Conservation (phyloP, 2,329 filamentous ascomycete genomes). For the Monilinia fructigena region DNA sequence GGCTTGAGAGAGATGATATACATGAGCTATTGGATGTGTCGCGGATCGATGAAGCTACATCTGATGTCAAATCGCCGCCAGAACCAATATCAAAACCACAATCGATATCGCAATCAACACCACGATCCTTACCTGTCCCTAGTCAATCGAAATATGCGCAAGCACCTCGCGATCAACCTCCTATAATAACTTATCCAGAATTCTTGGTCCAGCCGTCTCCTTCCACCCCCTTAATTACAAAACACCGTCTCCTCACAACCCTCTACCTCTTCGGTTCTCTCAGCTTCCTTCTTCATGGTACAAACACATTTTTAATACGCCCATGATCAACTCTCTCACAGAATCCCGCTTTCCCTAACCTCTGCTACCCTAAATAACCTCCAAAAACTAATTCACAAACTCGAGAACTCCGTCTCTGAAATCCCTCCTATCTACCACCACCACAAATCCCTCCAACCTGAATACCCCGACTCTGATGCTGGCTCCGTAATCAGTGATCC, state of each 20-base stretch:
- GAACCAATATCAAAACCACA: constrained; percentile 1
- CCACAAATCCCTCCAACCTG: constrained; percentile 36
- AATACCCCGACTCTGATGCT: constrained; percentile 48
- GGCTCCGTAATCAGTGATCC: constrained; percentile 49
- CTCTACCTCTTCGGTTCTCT: constrained; percentile 57
- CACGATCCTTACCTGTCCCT: not conserved
- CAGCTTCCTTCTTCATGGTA: constrained; percentile 66
- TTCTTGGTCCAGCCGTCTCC: constrained; percentile 59
- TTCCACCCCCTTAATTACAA: constrained; percentile 59
- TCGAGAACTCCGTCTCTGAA: constrained; percentile 59
- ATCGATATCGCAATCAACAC: not conserved
- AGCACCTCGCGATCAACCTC: constrained; percentile 45
- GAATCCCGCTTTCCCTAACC: constrained; percentile 52
- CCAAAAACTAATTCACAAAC: constrained; percentile 49
- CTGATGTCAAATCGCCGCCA: constrained; percentile 7
- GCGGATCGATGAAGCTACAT: constrained; percentile 33
- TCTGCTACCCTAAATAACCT: constrained; percentile 50
- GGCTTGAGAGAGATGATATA: constrained; percentile 66
- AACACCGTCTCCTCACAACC: constrained; percentile 56
- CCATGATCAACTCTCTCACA: constrained; percentile 55
- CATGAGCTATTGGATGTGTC: constrained; percentile 56
- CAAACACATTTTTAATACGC: constrained; percentile 65
- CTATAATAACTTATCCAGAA: constrained; percentile 69
- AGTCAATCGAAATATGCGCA: constrained; percentile 44
- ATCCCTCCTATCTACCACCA: constrained; percentile 48